These are phyloP conservation scores for Sugiyamaella qingdaonensis DNA, from an alignment of 805 yeast species.

Conservation along the genomic window DNA sequence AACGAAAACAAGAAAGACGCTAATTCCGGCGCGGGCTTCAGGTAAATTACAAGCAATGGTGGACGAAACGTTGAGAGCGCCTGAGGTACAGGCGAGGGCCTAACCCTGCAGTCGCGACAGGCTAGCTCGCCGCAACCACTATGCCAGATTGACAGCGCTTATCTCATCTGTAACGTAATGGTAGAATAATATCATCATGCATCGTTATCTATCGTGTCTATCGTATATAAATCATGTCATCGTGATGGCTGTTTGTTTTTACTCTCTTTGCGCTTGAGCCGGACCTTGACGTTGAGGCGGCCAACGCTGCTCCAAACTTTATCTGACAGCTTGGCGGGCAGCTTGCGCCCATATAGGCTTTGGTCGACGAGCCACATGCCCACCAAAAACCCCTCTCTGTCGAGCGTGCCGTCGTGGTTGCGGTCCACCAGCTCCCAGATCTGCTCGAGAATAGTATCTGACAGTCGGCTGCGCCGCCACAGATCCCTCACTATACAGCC, in stretches of 20 bases:
- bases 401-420: constrained; percentile 62
- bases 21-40: background rate
- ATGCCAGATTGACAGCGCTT: too few species aligned
- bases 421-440: constrained; percentile 66
- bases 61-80: too few species aligned
- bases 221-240: background rate
- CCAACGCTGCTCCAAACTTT: constrained; percentile 78
- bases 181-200: background rate
- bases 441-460: constrained; percentile 53
- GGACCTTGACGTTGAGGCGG: constrained; percentile 36
- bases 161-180: background rate
- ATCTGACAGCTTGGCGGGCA: constrained; percentile 65
- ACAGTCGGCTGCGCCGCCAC: constrained; percentile 75
- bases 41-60: too few species aligned
- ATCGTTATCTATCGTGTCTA: background rate
- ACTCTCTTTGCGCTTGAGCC: constrained; percentile 26
- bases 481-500: constrained; percentile 69
- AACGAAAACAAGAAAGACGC: background rate
- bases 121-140: too few species aligned
- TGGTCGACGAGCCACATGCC: constrained; percentile 99
- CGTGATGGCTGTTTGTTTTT: constrained; percentile 9
- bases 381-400: constrained; percentile 79
- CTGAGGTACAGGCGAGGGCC: too few species aligned
- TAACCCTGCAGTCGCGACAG: too few species aligned
- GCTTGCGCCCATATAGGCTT: constrained; percentile 85